Evolutionary conservation across 768 basidiomycete genomes (phyloP), one percentile per base, ranked within the genome.

Genomic region (Xerocomus brunneocitrinus): DNA sequence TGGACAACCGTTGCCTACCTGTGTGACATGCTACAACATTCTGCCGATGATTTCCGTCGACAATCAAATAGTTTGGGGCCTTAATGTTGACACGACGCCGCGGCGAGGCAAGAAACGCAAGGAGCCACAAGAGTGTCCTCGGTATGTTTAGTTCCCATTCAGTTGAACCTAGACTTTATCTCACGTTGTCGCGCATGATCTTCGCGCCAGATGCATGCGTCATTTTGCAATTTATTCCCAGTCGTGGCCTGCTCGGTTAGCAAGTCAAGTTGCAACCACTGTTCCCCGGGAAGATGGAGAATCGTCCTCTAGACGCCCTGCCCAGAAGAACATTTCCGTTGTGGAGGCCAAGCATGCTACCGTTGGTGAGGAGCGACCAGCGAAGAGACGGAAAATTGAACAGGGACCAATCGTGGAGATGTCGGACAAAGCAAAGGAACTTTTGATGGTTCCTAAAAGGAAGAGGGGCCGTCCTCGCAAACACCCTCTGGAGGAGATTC

Each of bases 31-130:
- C 68, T 73, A 71, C 49, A 88, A 83, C 63, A 73, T 89, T 48
- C 67, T 91, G 59, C 88, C 88, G 3, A 78, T 91, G 54, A 90
- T 90, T 59, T 79, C 84, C 47, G 83, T 89, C 27, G 85, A 89
- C 68, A 80, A 79, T 39, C 76, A 84, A 66, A 79, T 89, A 24
- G 85, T 89, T 34, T 89, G 87, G 85, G 89, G 87, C 22, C 72
- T 85, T 39, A 76, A 73, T 39, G 55, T 77, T 22, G 81, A 83
- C 60, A 73, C 66, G 50, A 72, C 79, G 31, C 70, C 68, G 5
- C 68, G 66, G 58, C 64, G 68, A 62, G 74, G 74, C 46, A 79
- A 73, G 67, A 84, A 79, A 67, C 83, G 79, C 62, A 84, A 83
- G 67, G 74, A 74, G 55, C 79, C 80, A 55, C 80, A 81, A 56